Evolutionary conservation across 2,329 filamentous ascomycete genomes (phyloP).

Genomic region (Didymella pinodella): DNA sequence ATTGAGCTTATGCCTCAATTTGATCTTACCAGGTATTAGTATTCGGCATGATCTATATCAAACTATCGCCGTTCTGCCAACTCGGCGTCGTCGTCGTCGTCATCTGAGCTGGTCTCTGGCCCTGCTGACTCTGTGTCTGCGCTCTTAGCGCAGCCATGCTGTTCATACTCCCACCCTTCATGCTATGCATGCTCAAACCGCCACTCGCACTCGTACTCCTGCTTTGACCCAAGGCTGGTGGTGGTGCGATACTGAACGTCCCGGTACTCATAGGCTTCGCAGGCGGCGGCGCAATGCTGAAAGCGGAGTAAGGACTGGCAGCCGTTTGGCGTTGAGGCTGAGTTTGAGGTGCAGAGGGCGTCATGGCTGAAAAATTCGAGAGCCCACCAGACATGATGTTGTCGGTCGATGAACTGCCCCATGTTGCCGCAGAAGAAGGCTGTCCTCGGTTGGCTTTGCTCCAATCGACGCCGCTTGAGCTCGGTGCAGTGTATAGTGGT

Average conservation of each 20-base stretch:
- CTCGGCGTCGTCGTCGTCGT: constrained; percentile 26
- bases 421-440: constrained; percentile 32
- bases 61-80: constrained; percentile 39
- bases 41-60: constrained; percentile 29
- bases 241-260: constrained; percentile 41
- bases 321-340: constrained; percentile 27
- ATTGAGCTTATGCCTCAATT: no score
- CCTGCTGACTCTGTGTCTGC: constrained; percentile 35
- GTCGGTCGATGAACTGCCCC: constrained; percentile 32
- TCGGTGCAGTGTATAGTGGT: constrained; percentile 38
- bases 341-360: constrained; percentile 49
- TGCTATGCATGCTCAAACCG: constrained; percentile 29
- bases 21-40: neutral
- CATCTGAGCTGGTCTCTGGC: constrained; percentile 28
- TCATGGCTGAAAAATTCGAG: constrained; percentile 62
- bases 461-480: constrained; percentile 39
- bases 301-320: constrained; percentile 46
- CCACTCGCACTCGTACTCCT: constrained; percentile 14
- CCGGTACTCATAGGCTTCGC: constrained; percentile 23
- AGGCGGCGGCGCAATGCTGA: constrained; percentile 52
- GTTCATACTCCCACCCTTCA: constrained; percentile 28
- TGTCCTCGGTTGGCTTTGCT: constrained; percentile 31
- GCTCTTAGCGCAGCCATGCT: constrained; percentile 36
- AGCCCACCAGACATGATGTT: constrained; percentile 27
- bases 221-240: constrained; percentile 27